Evolutionary conservation across 2,329 filamentous ascomycete genomes (phyloP), one percentile per base, ranked within the genome.

Genomic region (Juglanconis juglandina): DNA sequence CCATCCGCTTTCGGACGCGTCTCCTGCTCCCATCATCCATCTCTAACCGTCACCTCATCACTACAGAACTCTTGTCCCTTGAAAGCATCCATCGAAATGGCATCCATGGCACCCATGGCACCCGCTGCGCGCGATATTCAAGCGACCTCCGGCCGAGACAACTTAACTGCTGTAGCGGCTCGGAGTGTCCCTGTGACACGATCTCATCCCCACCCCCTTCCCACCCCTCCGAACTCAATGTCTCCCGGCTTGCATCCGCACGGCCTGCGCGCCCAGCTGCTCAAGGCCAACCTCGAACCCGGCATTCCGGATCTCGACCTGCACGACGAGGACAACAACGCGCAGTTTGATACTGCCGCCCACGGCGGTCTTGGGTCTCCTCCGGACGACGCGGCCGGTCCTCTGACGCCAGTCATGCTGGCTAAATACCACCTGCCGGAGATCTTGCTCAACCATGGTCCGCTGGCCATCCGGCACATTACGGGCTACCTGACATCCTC

Each of bases 181-280:
- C 80, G 81, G 79, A 84, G 82, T 69, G 82, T 85, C 74, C 78
- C 83, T 81, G 80, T 84, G 82, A 84, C 84, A 78, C 80, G 76
- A 77, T 75, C 77, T 78, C 80, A 83, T 68, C 80, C 85, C 73
- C 85, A 95, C 70, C 90, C 89, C 74, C 86, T 96, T 70, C 92
- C 90, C 65, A 97, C 94, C 73, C 94, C 94, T 72, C 94, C 94
- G 63, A 96, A 94, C 80, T 97, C 93, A 76, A 92, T 97, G 73
- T 97, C 93, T 64, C 94, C 94, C 53, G 88, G 86, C 68, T 83
- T 97, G 67, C 87, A 89, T 68, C 91, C 93, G 62, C 91, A 94
- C 69, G 89, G 89, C 69, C 86, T 90, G 72, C 90, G 89, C 74
- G 83, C 85, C 65, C 87, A 87, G 72, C 80, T 86, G 66, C 82